Evolutionary conservation across 495 filamentous ascomycete genomes (phyloP).

Genomic region (Penicillium chermesinum): DNA sequence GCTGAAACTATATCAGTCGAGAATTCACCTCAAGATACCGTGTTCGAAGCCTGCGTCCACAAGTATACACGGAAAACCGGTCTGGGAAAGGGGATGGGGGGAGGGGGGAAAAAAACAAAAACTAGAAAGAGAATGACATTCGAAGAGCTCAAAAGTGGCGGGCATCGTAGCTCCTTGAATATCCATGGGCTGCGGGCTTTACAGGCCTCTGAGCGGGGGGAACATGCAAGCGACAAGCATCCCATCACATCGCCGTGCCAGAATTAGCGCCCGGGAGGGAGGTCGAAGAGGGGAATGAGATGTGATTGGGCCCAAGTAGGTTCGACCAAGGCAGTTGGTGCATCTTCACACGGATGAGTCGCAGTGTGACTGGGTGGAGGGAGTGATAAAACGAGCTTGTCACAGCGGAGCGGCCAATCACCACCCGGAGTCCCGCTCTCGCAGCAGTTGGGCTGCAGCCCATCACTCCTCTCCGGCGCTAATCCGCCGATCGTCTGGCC

Average conservation of each 20-base stretch:
- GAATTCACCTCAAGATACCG: constrained; percentile 20
- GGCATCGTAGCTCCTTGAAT: constrained; percentile 28
- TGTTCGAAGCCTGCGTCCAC: constrained; percentile 36
- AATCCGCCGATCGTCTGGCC: constrained; percentile 31
- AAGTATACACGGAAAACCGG: constrained; percentile 18
- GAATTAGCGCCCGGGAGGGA: constrained; percentile 32
- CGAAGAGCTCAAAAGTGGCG: background rate
- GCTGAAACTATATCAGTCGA: constrained; percentile 16
- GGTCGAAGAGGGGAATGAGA: constrained; percentile 12
- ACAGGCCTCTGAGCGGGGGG: constrained; percentile 9
- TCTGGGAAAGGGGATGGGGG: constrained; percentile 9
- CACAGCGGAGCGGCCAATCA: constrained; percentile 32
- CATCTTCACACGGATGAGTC: constrained; percentile 15
- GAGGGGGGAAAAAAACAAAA: constrained; percentile 17
- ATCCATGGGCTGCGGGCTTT: constrained; percentile 26
- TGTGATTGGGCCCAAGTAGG: constrained; percentile 24
- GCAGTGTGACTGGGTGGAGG: constrained; percentile 23
- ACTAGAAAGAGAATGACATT: constrained; percentile 6
- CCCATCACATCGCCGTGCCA: constrained; percentile 21
- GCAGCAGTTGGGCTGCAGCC: constrained; percentile 36
- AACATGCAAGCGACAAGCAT: constrained; percentile 20
- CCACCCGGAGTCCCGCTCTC: constrained; percentile 12
- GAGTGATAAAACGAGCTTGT: constrained; percentile 33
- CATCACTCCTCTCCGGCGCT: constrained; percentile 36
- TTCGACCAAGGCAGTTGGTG: constrained; percentile 10